A percentile compares a stretch with the other conserved stretches of the same genome.
Evolutionary conservation across 345 rosid genomes (phyloP).

Genomic region (Rhodomyrtus tomentosa): DNA sequence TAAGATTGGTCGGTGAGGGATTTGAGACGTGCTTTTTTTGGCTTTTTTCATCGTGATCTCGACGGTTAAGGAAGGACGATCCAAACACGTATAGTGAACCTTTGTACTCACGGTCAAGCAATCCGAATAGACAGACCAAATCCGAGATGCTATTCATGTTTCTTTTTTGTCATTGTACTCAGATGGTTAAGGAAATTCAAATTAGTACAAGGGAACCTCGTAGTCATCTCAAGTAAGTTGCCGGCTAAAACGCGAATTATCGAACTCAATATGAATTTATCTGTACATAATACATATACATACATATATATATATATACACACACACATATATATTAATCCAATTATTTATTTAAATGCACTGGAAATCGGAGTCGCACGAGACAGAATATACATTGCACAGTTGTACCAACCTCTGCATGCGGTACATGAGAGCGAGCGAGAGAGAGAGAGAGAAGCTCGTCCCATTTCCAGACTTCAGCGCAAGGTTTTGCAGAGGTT

Average conservation of each 20-base stretch:
- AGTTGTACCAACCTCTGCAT: not conserved
- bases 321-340: not conserved
- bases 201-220: not conserved
- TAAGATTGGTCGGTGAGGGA: not conserved
- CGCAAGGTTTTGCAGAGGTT: not conserved
- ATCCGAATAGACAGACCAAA: not conserved
- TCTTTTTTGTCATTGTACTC: not conserved
- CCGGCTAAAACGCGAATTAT: not conserved
- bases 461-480: not conserved
- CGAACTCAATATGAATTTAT: not conserved
- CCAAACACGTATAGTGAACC: not conserved
- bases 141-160: not conserved
- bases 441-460: not conserved
- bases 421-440: not conserved
- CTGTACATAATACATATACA: not conserved
- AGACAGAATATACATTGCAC: not conserved
- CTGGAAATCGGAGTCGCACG: not conserved
- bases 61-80: not conserved
- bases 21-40: not conserved
- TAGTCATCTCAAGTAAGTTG: not conserved
- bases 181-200: not conserved
- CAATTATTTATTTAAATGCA: not conserved
- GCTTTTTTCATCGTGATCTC: not conserved
- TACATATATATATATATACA: too few species aligned
- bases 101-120: not conserved